Evolutionary conservation across 306 rosid genomes (phyloP).

Genomic region (Quercus engelmannii): DNA sequence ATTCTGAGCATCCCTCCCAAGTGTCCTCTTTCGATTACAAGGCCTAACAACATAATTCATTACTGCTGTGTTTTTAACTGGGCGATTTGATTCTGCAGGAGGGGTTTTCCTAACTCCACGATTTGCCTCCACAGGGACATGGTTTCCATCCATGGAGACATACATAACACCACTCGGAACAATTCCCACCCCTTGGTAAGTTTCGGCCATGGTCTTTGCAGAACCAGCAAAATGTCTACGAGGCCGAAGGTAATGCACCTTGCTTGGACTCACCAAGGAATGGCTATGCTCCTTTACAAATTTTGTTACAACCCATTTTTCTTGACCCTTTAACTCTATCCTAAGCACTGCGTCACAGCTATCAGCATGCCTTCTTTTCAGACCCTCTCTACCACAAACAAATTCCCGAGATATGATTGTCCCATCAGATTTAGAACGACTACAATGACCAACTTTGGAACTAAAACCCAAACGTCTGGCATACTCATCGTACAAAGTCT

Average conservation of each 20-base stretch:
- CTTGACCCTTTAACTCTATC: constrained; percentile 60
- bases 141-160: constrained; percentile 74
- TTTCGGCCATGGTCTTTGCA: constrained; percentile 60
- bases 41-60: constrained; percentile 44
- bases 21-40: constrained; percentile 47
- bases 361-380: constrained; percentile 60
- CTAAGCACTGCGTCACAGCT: constrained; percentile 76
- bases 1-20: constrained; percentile 87
- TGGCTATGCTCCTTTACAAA: constrained; percentile 89
- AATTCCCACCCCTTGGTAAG: constrained; percentile 62
- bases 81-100: constrained; percentile 42
- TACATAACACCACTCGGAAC: constrained; percentile 94
- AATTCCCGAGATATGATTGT: constrained; percentile 52
- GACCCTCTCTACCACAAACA: constrained; percentile 69
- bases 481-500: constrained; percentile 44
- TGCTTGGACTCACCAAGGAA: constrained; percentile 45
- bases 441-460: constrained; percentile 51
- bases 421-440: constrained; percentile 55
- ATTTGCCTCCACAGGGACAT: constrained; percentile 40
- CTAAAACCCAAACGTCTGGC: constrained; percentile 49
- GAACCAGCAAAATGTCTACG: constrained; percentile 84
- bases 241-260: constrained; percentile 53
- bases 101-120: constrained; percentile 44
- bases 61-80: constrained; percentile 37
- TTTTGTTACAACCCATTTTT: constrained; percentile 79